These are phyloP conservation scores for Hyaloraphidium curvatum DNA, from an alignment of 192 early-diverging fungal genomes.

Conservation along the genomic window DNA sequence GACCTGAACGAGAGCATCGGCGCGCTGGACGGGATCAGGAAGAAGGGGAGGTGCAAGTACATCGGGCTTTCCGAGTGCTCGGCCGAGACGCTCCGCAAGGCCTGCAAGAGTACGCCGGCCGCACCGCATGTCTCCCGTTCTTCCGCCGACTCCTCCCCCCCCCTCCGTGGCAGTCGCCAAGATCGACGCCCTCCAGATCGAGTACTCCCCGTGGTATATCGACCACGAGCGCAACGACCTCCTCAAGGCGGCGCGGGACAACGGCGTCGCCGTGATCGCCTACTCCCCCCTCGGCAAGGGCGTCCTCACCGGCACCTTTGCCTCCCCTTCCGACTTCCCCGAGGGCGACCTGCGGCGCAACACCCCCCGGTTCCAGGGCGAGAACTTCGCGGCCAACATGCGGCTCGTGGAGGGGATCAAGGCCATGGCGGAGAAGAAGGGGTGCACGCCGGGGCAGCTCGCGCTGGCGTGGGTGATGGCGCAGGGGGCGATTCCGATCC, in stretches of 20 bases:
- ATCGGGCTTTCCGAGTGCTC: too few species aligned
- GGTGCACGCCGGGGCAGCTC: conserved; percentile 26
- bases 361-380: conserved; percentile 34
- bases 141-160: too few species aligned
- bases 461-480: conserved; percentile 41
- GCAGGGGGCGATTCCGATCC: conserved; percentile 25
- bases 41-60: conserved; percentile 16
- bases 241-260: conserved; percentile 33
- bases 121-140: too few species aligned
- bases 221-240: conserved; percentile 44
- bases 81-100: too few species aligned
- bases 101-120: too few species aligned
- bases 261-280: conserved; percentile 23
- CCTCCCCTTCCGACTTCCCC: conserved; percentile 28
- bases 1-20: too few species aligned
- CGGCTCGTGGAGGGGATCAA: conserved; percentile 16
- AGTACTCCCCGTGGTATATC: conserved; percentile 31
- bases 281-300: conserved; percentile 30
- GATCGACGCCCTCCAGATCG: too few species aligned
- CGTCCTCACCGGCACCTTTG: conserved; percentile 39
- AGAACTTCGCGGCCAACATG: conserved; percentile 37
- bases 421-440: conserved; percentile 17
- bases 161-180: too few species aligned
- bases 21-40: conserved; percentile 17
- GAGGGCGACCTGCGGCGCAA: conserved; percentile 26